These are phyloP conservation scores for Tricholoma matsutake DNA, from an alignment of 768 basidiomycete genomes.

Conservation along the genomic window DNA sequence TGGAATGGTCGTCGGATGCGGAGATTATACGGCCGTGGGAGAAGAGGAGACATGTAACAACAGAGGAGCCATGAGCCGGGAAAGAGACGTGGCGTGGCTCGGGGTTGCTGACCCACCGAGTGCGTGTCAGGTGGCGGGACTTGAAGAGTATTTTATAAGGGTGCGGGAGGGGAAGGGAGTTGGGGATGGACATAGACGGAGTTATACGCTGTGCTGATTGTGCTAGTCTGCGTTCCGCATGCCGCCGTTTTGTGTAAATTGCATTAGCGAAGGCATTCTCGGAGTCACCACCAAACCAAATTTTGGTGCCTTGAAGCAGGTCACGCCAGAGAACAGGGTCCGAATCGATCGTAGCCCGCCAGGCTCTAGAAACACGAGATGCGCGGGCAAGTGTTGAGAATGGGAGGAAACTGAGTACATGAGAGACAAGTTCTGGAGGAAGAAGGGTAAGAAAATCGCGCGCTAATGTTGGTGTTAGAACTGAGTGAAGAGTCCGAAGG, in stretches of 20 bases:
- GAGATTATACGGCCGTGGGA: conserved; percentile 94
- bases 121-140: conserved; percentile 76
- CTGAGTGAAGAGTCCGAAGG: conserved; percentile 82
- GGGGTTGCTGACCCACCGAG: conserved; percentile 74
- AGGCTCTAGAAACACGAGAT: conserved; percentile 83
- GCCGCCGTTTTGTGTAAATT: conserved; percentile 59
- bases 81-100: conserved; percentile 79
- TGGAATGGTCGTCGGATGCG: conserved; percentile 95
- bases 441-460: conserved; percentile 93
- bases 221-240: conserved; percentile 30
- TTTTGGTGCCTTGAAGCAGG: conserved; percentile 74
- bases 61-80: conserved; percentile 82
- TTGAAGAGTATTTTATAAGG: conserved; percentile 94
- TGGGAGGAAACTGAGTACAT: conserved; percentile 82
- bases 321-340: conserved; percentile 90
- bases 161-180: conserved; percentile 67
- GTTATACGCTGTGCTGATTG: neutral
- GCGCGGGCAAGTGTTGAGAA: conserved; percentile 81
- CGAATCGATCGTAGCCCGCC: conserved; percentile 90
- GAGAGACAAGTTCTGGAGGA: conserved; percentile 89
- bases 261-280: conserved; percentile 78
- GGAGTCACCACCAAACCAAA: conserved; percentile 87
- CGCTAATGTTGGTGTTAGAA: conserved; percentile 86
- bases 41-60: conserved; percentile 95
- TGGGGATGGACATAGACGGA: conserved; percentile 26